phyloP scores from a whole-genome alignment of 140 eudicot species.

The Flaveria floridana region DNA sequence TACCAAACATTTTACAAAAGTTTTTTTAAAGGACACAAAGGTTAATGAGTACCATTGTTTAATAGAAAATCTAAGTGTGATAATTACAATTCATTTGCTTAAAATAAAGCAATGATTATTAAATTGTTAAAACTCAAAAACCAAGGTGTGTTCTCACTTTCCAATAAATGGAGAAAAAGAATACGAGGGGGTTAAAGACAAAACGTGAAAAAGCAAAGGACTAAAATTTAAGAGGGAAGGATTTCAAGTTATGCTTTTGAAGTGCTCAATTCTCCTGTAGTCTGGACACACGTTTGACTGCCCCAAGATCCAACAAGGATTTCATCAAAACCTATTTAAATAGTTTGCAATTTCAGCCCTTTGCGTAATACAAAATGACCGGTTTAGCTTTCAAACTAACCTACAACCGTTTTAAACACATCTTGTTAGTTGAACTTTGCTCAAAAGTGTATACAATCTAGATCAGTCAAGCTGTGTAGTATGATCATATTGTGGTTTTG shows the following conservation, averaged over 20 bases:
- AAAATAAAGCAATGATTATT: constrained; percentile 23
- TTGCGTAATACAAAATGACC: not conserved
- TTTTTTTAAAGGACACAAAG: no score
- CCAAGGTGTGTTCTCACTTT: constrained; percentile 39
- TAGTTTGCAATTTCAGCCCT: constrained; percentile 23
- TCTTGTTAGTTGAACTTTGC: no score
- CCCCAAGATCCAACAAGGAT: constrained; percentile 46
- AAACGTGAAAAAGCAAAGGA: constrained; percentile 35
- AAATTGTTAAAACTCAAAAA: constrained; percentile 28
- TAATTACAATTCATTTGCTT: constrained; percentile 12
- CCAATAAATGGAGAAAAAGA: constrained; percentile 30
- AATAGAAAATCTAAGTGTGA: constrained; percentile 5
- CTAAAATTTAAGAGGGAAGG: constrained; percentile 30
- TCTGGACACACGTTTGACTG: constrained; percentile 28
- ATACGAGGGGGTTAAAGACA: constrained; percentile 35
- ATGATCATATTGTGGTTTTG: no score
- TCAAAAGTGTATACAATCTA: no score
- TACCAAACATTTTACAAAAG: no score
- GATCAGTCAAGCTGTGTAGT: no score
- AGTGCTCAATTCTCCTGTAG: constrained; percentile 24
- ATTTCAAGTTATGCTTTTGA: constrained; percentile 27
- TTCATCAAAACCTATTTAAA: constrained; percentile 25
- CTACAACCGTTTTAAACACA: no score
- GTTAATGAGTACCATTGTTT: no score
- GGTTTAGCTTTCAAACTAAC: not conserved